These are phyloP conservation scores for Tolypocladium tundrense DNA, from an alignment of 2,329 filamentous ascomycete genomes.

Conservation along the genomic window DNA sequence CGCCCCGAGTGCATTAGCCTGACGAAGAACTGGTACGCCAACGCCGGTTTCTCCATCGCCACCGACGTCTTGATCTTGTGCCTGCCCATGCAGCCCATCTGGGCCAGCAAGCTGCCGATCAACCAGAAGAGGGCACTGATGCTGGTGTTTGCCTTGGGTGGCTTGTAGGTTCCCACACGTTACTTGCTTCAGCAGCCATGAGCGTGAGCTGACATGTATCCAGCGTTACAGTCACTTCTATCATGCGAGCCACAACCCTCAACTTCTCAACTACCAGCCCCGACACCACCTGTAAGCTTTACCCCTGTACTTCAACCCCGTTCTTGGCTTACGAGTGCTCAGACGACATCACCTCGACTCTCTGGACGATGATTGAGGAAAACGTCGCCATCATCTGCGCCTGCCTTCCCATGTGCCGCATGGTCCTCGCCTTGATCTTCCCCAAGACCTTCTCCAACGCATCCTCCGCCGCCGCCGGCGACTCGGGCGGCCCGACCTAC, in stretches of 20 bases:
- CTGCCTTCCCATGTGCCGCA: conserved; percentile 28
- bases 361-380: conserved; percentile 29
- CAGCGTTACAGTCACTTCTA: conserved; percentile 29
- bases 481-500: conserved; percentile 8
- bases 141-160: conserved; percentile 30
- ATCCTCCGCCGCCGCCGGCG: conserved; percentile 3
- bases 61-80: conserved; percentile 35
- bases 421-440: conserved; percentile 25
- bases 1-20: conserved; percentile 33
- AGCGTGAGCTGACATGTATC: neutral
- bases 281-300: conserved; percentile 23
- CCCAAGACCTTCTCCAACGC: conserved; percentile 19
- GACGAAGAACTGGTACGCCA: conserved; percentile 37
- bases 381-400: conserved; percentile 29
- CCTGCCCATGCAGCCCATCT: conserved; percentile 36
- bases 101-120: conserved; percentile 30
- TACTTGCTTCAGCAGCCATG: neutral
- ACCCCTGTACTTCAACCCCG: neutral
- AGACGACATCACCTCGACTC: conserved; percentile 24
- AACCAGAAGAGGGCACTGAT: conserved; percentile 30
- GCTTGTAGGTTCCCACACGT: conserved; percentile 23
- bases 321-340: neutral
- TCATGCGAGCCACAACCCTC: conserved; percentile 29
- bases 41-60: conserved; percentile 35
- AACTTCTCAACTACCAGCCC: conserved; percentile 26